Conservation (phyloP, 2,329 filamentous ascomycete species). For the Trichoderma lentiforme region DNA sequence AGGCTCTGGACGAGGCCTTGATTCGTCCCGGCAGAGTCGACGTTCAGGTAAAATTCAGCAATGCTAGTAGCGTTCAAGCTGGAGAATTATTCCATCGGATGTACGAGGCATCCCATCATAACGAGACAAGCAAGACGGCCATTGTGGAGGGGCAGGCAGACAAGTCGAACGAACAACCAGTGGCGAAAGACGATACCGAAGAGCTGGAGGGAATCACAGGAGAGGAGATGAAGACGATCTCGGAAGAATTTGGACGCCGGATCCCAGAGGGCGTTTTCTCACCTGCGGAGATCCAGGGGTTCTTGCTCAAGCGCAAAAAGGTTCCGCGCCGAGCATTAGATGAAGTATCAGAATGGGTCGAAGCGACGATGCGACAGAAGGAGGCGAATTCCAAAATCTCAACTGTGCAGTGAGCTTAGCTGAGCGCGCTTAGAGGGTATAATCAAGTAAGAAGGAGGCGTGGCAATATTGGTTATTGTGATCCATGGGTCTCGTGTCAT, state of each 20-base stretch:
- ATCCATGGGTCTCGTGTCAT: not conserved
- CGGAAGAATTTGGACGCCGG: constrained; percentile 47
- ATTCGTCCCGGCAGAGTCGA: constrained; percentile 73
- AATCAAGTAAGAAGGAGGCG: too few relatives aligned
- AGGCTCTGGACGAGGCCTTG: constrained; percentile 69
- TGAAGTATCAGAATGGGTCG: constrained; percentile 54
- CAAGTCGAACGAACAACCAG: not conserved
- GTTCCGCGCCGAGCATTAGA: constrained; percentile 52
- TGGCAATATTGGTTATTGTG: not conserved
- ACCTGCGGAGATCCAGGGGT: constrained; percentile 64
- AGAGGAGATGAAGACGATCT: constrained; percentile 44
- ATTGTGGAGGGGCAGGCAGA: not conserved
- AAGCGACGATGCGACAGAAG: constrained; percentile 50
- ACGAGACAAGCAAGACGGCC: constrained; percentile 8
- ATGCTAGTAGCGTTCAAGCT: constrained; percentile 53
- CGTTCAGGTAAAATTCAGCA: constrained; percentile 62
- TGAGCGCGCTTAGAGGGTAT: not conserved
- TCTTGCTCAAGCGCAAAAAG: constrained; percentile 60
- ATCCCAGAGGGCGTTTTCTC: constrained; percentile 53
- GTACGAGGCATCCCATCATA: constrained; percentile 46
- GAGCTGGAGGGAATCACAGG: constrained; percentile 19
- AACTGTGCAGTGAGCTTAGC: constrained; percentile 41
- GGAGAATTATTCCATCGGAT: constrained; percentile 59
- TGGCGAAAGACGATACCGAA: constrained; percentile 7
- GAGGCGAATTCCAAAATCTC: constrained; percentile 46